Evolutionary conservation across 345 rosid species (phyloP).

Genomic region (Tarenaya hassleriana): DNA sequence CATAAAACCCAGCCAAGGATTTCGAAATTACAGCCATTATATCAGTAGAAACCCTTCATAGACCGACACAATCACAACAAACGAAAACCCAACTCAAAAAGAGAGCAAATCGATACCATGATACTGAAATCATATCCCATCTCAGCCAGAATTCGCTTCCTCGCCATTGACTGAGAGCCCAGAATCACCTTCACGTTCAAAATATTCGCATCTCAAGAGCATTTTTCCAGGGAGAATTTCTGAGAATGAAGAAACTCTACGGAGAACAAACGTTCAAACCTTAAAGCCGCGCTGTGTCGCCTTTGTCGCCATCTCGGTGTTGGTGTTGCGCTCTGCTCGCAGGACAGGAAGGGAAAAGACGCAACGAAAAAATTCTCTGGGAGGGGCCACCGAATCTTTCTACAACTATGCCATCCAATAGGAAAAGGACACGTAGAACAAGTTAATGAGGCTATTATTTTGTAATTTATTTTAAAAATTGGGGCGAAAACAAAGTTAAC

Average conservation of each 20-base stretch:
- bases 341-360: conserved; percentile 9
- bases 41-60: neutral
- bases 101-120: conserved; percentile 31
- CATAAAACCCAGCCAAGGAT: conserved; percentile 2
- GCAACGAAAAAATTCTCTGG: neutral
- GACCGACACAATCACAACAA: neutral
- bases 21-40: neutral
- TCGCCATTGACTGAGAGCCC: conserved; percentile 75
- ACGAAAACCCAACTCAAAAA: neutral
- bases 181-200: conserved; percentile 48
- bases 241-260: neutral
- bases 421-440: no score
- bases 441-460: no score
- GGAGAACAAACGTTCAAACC: conserved; percentile 12
- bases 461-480: no score
- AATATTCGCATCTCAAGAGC: neutral
- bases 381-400: no score
- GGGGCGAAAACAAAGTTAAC: no score
- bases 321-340: neutral
- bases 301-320: conserved; percentile 13
- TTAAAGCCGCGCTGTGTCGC: conserved; percentile 26
- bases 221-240: neutral
- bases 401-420: no score
- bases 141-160: conserved; percentile 61
- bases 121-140: conserved; percentile 84